phyloP scores from a whole-genome alignment of 352 stramenopile genomes.

The Globisporangium viniferum region DNA sequence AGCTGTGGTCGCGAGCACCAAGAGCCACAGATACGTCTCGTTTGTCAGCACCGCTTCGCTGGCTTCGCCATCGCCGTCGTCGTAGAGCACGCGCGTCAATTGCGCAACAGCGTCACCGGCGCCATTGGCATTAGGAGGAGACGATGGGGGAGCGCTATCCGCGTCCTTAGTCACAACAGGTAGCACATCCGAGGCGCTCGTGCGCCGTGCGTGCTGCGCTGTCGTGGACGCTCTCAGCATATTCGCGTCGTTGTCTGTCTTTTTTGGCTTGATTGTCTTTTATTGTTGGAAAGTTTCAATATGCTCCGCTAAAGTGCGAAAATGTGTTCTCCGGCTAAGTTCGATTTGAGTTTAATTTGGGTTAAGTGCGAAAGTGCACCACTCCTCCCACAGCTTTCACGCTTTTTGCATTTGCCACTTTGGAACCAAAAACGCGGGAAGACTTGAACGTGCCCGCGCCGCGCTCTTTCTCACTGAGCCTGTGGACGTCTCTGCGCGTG shows the following conservation, averaged over 20 bases:
- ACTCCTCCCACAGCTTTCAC: background rate
- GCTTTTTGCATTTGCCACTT: conserved; percentile 1
- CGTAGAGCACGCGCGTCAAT: conserved; percentile 1
- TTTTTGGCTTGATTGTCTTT: background rate
- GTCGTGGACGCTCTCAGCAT: conserved; percentile 14
- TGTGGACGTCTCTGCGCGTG: background rate
- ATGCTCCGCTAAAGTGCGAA: background rate
- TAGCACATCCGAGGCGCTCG: conserved; percentile 8
- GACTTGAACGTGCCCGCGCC: background rate
- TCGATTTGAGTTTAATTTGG: background rate
- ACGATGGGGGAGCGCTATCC: background rate
- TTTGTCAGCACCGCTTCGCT: conserved; percentile 38
- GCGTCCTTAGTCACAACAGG: conserved; percentile 7
- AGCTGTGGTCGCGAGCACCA: conserved; percentile 60
- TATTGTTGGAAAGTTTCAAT: background rate
- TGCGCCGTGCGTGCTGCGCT: conserved; percentile 3
- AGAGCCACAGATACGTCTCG: conserved; percentile 61
- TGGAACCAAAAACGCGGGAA: background rate
- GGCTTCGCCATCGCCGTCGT: conserved; percentile 18
- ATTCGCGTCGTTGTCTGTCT: background rate
- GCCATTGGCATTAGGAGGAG: background rate
- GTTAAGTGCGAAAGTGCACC: background rate
- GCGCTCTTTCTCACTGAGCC: background rate
- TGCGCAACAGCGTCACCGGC: background rate
- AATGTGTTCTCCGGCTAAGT: background rate